Conservation (phyloP, 768 basidiomycete genomes). For the Fistulinella prunicolor region DNA sequence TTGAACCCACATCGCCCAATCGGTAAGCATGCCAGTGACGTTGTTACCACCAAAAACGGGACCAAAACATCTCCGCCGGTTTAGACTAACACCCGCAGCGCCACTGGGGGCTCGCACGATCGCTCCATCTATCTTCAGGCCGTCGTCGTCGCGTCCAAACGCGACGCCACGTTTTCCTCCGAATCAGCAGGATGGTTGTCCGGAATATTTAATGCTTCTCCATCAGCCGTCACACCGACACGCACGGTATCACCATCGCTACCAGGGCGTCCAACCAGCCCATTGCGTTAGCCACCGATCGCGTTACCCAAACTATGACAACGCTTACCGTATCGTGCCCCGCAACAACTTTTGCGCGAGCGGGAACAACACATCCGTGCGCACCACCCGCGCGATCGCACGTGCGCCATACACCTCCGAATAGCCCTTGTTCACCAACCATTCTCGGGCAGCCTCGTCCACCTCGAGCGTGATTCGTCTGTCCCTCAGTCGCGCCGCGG, state of each 20-base stretch:
- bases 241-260: constrained; percentile 65
- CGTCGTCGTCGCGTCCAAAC: not conserved
- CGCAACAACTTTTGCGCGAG: constrained; percentile 76
- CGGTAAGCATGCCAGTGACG: no score
- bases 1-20: no score
- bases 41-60: no score
- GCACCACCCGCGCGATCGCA: constrained; percentile 82
- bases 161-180: constrained; percentile 4
- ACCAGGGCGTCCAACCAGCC: not conserved
- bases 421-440: constrained; percentile 77
- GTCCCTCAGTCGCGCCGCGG: constrained; percentile 59
- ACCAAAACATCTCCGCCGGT: no score
- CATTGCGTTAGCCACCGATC: not conserved
- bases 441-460: constrained; percentile 54
- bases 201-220: constrained; percentile 45
- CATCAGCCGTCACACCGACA: constrained; percentile 47
- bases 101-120: no score
- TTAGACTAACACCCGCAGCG: no score
- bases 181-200: constrained; percentile 62
- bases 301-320: not conserved
- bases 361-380: constrained; percentile 78
- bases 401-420: constrained; percentile 85
- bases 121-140: constrained; percentile 1
- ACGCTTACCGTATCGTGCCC: constrained; percentile 68
- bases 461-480: constrained; percentile 73